Evolutionary conservation across 2,329 filamentous ascomycete species (phyloP).

Genomic region (Xylariaceae sp.): DNA sequence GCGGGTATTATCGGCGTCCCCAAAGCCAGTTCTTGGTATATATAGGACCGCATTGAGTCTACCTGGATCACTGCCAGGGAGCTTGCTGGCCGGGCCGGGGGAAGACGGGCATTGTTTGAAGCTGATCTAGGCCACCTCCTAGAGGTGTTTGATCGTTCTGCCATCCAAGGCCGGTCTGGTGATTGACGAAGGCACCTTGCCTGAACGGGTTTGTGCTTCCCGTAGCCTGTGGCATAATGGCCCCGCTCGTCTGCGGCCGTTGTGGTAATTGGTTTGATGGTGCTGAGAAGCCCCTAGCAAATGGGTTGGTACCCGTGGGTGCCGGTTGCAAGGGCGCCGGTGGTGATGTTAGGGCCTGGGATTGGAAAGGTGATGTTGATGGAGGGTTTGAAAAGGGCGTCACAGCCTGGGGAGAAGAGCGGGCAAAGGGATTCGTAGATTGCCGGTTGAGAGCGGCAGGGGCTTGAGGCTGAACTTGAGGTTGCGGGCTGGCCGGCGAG

Average conservation of each 20-base stretch:
- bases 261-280: constrained; percentile 29
- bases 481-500: constrained; percentile 31
- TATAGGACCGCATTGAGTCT: no score
- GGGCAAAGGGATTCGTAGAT: constrained; percentile 83
- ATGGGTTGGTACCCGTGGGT: constrained; percentile 53
- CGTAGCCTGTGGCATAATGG: constrained; percentile 66
- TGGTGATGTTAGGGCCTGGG: constrained; percentile 29
- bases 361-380: constrained; percentile 36
- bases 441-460: constrained; percentile 41
- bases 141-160: constrained; percentile 72
- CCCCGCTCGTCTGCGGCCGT: constrained; percentile 37
- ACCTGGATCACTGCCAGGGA: constrained; percentile 57
- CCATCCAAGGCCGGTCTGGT: constrained; percentile 82
- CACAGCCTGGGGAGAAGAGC: constrained; percentile 43
- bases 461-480: constrained; percentile 3
- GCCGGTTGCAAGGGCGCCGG: constrained; percentile 38
- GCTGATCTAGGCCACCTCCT: constrained; percentile 70
- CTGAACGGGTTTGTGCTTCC: constrained; percentile 93
- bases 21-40: no score
- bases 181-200: constrained; percentile 83
- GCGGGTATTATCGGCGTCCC: no score
- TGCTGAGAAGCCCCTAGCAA: constrained; percentile 40
- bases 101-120: constrained; percentile 78
- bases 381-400: constrained; percentile 29
- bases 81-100: constrained; percentile 65